These are phyloP conservation scores for Metschnikowia lochheadii DNA, from an alignment of 805 yeast genomes.

Conservation along the genomic window DNA sequence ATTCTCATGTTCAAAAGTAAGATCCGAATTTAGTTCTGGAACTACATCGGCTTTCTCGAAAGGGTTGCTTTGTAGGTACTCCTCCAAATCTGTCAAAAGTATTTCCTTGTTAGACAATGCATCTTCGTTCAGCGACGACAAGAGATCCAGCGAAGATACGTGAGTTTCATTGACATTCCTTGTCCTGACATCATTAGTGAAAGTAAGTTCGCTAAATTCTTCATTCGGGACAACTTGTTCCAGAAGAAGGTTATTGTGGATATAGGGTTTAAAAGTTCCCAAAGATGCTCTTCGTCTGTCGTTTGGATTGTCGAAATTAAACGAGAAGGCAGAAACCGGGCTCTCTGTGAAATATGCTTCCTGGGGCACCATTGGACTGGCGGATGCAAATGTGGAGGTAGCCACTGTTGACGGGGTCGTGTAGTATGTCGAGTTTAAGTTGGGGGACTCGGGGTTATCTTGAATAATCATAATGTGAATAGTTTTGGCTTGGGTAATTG, in stretches of 20 bases:
- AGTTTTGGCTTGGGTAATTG: not conserved
- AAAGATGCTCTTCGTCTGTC: not conserved
- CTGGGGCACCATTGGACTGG: constrained; percentile 1
- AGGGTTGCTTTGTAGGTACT: constrained; percentile 4
- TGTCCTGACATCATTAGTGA: not conserved
- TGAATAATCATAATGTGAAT: not conserved
- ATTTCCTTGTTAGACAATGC: not conserved
- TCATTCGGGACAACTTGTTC: not conserved
- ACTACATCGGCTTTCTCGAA: not conserved
- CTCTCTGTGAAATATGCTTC: not conserved
- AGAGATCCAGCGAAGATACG: not conserved
- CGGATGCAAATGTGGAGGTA: constrained; percentile 4
- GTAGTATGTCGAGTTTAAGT: not conserved
- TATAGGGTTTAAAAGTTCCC: not conserved
- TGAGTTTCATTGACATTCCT: not conserved
- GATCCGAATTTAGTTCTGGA: not conserved
- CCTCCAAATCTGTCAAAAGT: not conserved
- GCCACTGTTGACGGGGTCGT: constrained; percentile 3
- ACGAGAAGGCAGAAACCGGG: not conserved
- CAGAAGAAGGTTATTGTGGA: not conserved
- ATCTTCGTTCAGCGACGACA: not conserved
- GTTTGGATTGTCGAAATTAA: not conserved
- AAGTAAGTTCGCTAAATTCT: not conserved
- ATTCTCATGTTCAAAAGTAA: not conserved
- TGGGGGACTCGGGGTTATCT: constrained; percentile 1